Base-by-base conservation (phyloP, 352 stramenopile species). In the Phytophthora pini region DNA sequence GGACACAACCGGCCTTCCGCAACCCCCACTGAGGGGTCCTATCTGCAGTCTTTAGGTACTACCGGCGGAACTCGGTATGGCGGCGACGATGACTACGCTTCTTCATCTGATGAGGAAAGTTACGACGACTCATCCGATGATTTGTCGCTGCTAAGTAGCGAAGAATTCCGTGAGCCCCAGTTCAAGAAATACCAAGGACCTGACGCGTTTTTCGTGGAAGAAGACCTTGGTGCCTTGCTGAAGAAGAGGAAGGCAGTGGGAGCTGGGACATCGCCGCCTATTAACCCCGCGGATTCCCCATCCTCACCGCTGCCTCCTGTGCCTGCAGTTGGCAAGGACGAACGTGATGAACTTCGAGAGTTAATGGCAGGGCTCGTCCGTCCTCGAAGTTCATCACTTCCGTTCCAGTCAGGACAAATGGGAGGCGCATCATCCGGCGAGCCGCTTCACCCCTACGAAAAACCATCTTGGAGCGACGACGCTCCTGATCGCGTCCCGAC, bases 401-500 rank as follows among this genome's bases (percentile, higher is more conserved):
- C 84, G 4, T 84, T 88, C 52, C 66, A 76, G 20, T 76, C 72
- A 20, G 39, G 63, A 10, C 71, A 85, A 43, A 73, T 70, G 47
- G 64, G 74, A 17, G 71, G 74, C 0, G 56, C 68, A 13, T 74
- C 72, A 20, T 79, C 70, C 5, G 62, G 73, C 12, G 78, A 89
- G 22, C 49, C 71, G 1, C 27, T 57, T 8, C 61, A 77, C 1
- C 34, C 72, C 12, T 70, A 60, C 7, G 70, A 74, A 1, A 83
- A 85, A 34, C 79, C 80, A 0, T 80, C 74, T 26, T 87, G 77
- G 76, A 92, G 84, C 40, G 84, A 92, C 34, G 79, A 80, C 26
- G 74, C 70, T 5, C 72, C 74, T 13, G 72, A 77, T 47, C 80
- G 76, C 39, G 44, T 45, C 4, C 68, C 73, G 24, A 79, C 65